Percentiles rank a stretch among this genome's conserved stretches.
Conservation (phyloP, 352 stramenopile genomes). For the Phytophthora quininea region DNA sequence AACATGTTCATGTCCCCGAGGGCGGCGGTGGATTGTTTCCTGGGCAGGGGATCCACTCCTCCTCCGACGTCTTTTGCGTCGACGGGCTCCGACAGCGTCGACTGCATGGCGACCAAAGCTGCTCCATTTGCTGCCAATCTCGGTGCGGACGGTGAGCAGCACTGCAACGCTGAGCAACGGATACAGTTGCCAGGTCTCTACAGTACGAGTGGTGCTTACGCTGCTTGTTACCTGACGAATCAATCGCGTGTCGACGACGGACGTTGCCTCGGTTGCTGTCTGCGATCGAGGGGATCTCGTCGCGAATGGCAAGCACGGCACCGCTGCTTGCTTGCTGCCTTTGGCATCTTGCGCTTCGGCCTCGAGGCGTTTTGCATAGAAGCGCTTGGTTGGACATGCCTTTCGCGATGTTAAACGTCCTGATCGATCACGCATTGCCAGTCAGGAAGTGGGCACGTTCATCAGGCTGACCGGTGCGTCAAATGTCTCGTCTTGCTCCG, state of each 20-base stretch:
- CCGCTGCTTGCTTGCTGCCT: too few relatives aligned
- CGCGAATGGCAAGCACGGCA: too few relatives aligned
- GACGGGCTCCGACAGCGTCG: background rate
- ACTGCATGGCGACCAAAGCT: background rate
- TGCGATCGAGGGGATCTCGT: background rate
- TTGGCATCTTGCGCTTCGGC: too few relatives aligned
- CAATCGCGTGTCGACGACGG: background rate
- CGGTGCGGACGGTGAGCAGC: background rate
- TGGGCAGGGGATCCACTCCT: background rate
- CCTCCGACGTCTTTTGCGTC: background rate
- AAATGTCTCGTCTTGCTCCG: slow-evolving; percentile 29
- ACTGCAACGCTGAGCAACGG: background rate
- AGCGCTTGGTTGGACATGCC: background rate
- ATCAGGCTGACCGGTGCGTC: background rate
- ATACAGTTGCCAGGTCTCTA: background rate
- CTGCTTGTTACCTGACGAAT: background rate
- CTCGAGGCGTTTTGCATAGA: slow-evolving; percentile 1
- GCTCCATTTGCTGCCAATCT: slow-evolving; percentile 3
- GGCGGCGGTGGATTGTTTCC: background rate
- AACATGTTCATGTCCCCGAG: slow-evolving; percentile 2
- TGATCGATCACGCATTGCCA: slow-evolving; percentile 17
- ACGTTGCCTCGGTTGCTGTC: background rate
- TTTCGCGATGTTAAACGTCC: background rate
- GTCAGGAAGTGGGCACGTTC: background rate
- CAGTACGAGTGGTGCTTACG: background rate